Evolutionary conservation across 768 basidiomycete species (phyloP), one percentile per base, ranked within the genome.

Genomic region (Lactarius pseudohatsudake): DNA sequence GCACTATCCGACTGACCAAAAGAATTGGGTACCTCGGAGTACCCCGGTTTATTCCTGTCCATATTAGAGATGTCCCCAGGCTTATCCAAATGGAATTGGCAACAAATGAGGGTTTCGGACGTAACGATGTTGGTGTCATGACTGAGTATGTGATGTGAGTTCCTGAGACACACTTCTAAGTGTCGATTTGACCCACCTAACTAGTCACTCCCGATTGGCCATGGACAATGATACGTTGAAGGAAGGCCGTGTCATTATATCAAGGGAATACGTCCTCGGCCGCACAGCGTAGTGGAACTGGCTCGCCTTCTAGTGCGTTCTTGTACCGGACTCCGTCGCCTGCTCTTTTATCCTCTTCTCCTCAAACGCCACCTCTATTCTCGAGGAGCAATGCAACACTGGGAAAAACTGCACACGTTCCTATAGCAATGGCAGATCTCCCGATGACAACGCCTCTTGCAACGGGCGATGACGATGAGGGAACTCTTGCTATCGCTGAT

Each of bases 311-410:
- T 41, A n/a, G 45, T 30, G 16, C n/a, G 38, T 64, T 58, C 2
- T 4, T 53, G 40, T 30, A 22, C 26, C 59, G 62, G 30, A 40
- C 36, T n/a, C 54, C 40, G 16, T 64, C 68, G n/a, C 68, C 68
- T 30, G 53, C 53, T 9, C 13, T 57, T 20, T 53, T 32, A 18
- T 22, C 10, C 0, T 36, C 40, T 22, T 50, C 16, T 28, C 65
- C 53, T 60, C 54, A 56, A 55, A 62, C 65, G 5, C 68, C 65
- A 18, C 65, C 61, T 18, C 28, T 67, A 16, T 61, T 67, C 58
- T 53, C 65, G 28, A 50, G 62, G 38, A 28, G 15, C 18, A 22
- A 20, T n/a, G 34, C 38, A 3, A 13, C 55, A 20, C 38, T 38
- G 32, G 22, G 50, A 30, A n/a, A 10, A 28, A n/a, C 16, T 40